Evolutionary conservation across 352 stramenopile genomes (phyloP), one percentile per base, ranked within the genome.

Genomic region (Aphanomyces euteiches): DNA sequence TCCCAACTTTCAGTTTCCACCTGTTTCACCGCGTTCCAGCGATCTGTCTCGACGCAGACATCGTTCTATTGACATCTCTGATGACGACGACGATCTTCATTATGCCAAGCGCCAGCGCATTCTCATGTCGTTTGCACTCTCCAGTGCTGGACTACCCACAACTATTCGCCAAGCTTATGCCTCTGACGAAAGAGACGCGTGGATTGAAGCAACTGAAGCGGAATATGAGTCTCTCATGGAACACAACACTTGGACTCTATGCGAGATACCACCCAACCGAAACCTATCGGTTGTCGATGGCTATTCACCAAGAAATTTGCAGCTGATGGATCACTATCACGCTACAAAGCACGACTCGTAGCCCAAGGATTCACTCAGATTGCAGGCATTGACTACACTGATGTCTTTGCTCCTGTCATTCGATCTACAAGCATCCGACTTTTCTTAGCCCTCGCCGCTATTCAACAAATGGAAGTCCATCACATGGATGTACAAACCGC

Each of bases 341-440:
- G 67, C 5, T 69, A 65, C 47, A 72, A 73, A 37, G 67, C 67
- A 34, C 67, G 67, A 17, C 50, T 73, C n/a, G 67, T 73, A 41
- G 67, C 67, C 39, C 67, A 73, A 69, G 53, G 54, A n/a, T 73
- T 73, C 59, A 37, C 41, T 6, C 61, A 68, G 37, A 68, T 56
- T 15, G 17, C 36, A 39, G 69, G 69, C n/a, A 41, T 72, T 4
- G 69, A 74, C 50, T 74, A 66, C 43, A 21, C 17, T 37, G 45
- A 74, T 0, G 66, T 47, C 15, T 72, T 71, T 59, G 60, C 69
- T 34, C 63, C 69, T 37, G 69, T 74, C 4, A 61, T 38, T 4
- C 59, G 21, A 28, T n/a, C 39, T 10, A 41, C 19, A 36, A 50
- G 21, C n/a, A 66, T 70, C 13, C 38, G 45, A 19, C 7, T 66